Base-by-base conservation (phyloP, 106 monocot species). In the Narthecium ossifragum region DNA sequence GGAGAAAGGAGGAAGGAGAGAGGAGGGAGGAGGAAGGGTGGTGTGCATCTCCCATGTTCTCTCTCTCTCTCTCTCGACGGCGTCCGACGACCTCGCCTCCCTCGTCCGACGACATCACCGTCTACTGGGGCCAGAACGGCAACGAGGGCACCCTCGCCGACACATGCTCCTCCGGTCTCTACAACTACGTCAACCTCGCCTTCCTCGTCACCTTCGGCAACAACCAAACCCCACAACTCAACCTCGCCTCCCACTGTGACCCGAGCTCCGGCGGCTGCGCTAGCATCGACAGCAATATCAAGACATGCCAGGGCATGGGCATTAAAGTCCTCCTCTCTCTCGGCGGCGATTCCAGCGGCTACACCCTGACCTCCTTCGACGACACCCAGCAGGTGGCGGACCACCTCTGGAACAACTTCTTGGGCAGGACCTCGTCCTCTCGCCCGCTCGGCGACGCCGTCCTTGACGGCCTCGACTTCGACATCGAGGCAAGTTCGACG, bases 121-220 rank as follows among this genome's bases (percentile, higher is more conserved):
- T 83, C n/a, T 88, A 88, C 88, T 88, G 83, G 88, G 88, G 88
- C 30, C 88, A 88, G 70, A 80, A 88, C 70, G 83, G 66, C 62
- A 57, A 52, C 46, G 88, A 88, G 60, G 83, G 83, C 29, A 67
- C 63, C 53, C 76, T 88, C 12, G 53, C 79, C 2, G 54, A 34
- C 32, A 26, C 86, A 40, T 86, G 86, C 60, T 24, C 46, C 33
- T 70, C 78, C 33, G 70, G 74, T 31, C 14, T 37, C 67, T 86
- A 81, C 55, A 31, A 45, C 45, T 75, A 39, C 61, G 81, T 86
- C 26, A 81, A 62, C 51, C 21, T 86, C 31, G 45, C 78, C 29
- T 86, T 86, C 71, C 67, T 86, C 55, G 51, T 48, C 53, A 71
- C 70, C 36, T 86, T 86, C 59, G 86, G 86, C 71, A 68, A 78